Conservation (phyloP, 352 stramenopile species). For the Phytophthora litchii region DNA sequence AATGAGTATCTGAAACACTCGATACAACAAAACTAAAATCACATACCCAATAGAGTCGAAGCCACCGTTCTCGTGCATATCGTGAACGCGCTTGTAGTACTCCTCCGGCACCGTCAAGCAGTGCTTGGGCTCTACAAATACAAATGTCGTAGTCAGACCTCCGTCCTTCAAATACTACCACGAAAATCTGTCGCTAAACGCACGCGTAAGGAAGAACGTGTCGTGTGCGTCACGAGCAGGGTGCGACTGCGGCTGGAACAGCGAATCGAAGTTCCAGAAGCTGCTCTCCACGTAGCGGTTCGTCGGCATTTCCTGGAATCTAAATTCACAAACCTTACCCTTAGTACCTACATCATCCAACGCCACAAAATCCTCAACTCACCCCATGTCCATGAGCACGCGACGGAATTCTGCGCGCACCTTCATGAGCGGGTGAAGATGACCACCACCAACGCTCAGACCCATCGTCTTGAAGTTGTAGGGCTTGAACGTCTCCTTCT, state of each 20-base stretch:
- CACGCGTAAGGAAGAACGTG: constrained; percentile 99
- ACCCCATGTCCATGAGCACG: constrained; percentile 99
- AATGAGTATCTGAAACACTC: neutral
- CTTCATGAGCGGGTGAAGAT: constrained; percentile 98
- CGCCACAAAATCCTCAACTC: constrained; percentile 5
- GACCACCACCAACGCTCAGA: constrained; percentile 93
- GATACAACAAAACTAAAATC: neutral
- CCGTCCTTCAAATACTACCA: neutral
- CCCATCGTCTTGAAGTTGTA: constrained; percentile 99
- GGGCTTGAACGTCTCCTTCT: constrained; percentile 96
- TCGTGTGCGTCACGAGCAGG: constrained; percentile 99
- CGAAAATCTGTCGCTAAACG: constrained; percentile 18
- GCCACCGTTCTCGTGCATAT: constrained; percentile 98
- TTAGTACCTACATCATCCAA: neutral
- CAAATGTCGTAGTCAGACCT: constrained; percentile 1
- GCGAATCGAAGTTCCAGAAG: constrained; percentile 99
- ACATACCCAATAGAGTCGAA: constrained; percentile 96
- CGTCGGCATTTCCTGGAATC: constrained; percentile 99
- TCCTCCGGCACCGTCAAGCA: constrained; percentile 94
- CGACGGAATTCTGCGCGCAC: constrained; percentile 98
- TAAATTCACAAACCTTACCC: constrained; percentile 15
- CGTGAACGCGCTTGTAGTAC: constrained; percentile 98
- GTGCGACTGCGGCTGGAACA: constrained; percentile 99
- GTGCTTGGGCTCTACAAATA: constrained; percentile 65
- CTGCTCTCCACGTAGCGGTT: constrained; percentile 99